These are phyloP conservation scores for Monosporozyma siamensis DNA, from an alignment of 805 yeast species.

Conservation along the genomic window DNA sequence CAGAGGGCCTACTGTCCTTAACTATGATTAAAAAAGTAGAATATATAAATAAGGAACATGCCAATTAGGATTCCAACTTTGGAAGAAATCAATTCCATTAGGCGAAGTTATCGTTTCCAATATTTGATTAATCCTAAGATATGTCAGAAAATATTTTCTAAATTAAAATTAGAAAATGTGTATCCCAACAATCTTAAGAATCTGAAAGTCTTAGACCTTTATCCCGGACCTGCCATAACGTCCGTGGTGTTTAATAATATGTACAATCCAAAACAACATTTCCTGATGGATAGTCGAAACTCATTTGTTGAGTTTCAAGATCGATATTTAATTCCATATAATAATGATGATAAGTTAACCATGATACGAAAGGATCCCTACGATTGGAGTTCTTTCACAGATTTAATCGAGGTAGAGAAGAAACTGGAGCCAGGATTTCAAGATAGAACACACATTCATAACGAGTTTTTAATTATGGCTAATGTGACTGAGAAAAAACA, in stretches of 20 bases:
- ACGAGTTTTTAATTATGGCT: conserved; percentile 48
- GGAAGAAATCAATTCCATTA: conserved; percentile 11
- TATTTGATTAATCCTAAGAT: conserved; percentile 18
- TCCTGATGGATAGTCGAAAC: conserved; percentile 47
- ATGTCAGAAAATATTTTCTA: conserved; percentile 36
- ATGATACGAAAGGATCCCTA: conserved; percentile 41
- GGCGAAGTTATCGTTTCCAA: conserved; percentile 17
- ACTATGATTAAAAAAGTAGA: too few species aligned
- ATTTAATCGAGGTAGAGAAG: conserved; percentile 39
- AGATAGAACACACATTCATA: conserved; percentile 37
- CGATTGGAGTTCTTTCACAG: conserved; percentile 53
- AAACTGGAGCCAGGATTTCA: conserved; percentile 33
- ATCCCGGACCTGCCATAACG: conserved; percentile 51
- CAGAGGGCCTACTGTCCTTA: too few species aligned
- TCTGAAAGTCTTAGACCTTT: conserved; percentile 49
- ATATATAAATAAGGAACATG: too few species aligned
- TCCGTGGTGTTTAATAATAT: conserved; percentile 53
- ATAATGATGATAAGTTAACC: neutral
- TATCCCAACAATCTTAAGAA: conserved; percentile 27
- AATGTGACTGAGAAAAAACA: conserved; percentile 46
- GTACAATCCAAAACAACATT: conserved; percentile 53
- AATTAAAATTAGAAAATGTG: conserved; percentile 33
- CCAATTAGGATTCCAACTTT: neutral
- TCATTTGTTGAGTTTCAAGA: conserved; percentile 16
- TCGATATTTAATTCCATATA: neutral